Base-by-base conservation (phyloP, 2,329 filamentous ascomycete species). In the Cryphonectria naterciae region DNA sequence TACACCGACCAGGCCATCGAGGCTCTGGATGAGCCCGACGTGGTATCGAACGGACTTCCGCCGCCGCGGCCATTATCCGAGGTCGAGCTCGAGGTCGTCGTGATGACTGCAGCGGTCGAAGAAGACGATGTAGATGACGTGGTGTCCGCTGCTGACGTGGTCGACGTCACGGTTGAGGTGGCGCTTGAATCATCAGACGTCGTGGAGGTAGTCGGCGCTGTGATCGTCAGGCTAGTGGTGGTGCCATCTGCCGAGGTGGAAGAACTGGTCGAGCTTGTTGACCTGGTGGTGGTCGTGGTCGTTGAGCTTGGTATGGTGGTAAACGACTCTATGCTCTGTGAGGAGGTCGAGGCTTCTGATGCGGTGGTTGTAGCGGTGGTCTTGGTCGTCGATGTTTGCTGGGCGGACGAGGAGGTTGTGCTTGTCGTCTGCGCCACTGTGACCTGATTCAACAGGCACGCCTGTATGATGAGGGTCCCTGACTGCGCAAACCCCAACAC, bases 401-500 rank as follows among this genome's bases (percentile, higher is more conserved):
- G 41, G n/a, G 54, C 49, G 7, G 39, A 43, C 35, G 54, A 61
- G 4, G n/a, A 37, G 35, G 66, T 62, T 25, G 68, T 67, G 63
- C 68, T 68, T 17, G 68, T 68, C 11, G 65, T 67, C 56, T 65
- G 66, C 37, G 65, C 49, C 56, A 71, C 32, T 6, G 71, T 71
- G 35, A 72, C 52, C 25, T 71, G 68, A 63, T 71, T 25, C 25
- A 49, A 46, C 17, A 67, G 1, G 41, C 71, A 72, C 11, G 58
- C 63, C 6, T 68, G 62, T 19, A 63, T 13, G 11, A 71, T n/a
- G 43, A 72, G 54, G 39, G 52, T 58, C 4, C 71, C 66, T 7
- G 65, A 64, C n/a, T 68, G 69, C 35, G 71, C 71, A 28, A 67
- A 78, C 6, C 77, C 78, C 19, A 85, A 73, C 17, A 85, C 72